Conservation (phyloP, 2,329 filamentous ascomycete species). For the Aspergillus sp. region DNA sequence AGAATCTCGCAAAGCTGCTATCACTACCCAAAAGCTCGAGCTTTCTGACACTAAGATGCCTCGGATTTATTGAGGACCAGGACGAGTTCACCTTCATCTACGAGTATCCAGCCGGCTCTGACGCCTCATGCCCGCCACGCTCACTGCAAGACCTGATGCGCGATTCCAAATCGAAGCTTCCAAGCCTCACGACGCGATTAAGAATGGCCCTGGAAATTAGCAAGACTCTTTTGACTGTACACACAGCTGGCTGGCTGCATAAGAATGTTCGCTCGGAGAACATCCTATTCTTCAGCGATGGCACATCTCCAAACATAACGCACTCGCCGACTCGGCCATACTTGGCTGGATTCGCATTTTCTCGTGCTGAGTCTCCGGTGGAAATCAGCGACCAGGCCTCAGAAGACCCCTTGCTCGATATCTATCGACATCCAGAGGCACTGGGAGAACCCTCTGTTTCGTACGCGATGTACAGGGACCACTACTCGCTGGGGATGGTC, state of each 20-base stretch:
- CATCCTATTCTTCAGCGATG: not conserved
- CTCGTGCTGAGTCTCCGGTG: not conserved
- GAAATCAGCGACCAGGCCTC: not conserved
- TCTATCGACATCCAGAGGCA: not conserved
- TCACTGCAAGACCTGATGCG: no score
- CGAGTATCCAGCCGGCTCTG: not conserved
- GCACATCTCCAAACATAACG: not conserved
- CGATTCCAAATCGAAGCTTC: no score
- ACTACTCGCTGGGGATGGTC: not conserved
- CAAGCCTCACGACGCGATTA: no score
- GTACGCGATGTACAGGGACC: not conserved
- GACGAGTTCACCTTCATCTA: not conserved
- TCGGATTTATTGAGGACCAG: not conserved
- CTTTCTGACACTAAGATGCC: not conserved
- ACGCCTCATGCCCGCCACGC: no score
- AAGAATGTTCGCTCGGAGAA: not conserved
- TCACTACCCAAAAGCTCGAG: not conserved
- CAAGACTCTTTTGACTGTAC: no score
- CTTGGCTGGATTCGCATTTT: not conserved
- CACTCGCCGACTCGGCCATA: not conserved
- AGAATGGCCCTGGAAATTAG: no score
- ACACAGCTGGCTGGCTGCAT: no score
- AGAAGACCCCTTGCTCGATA: not conserved
- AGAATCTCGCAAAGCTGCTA: not conserved
- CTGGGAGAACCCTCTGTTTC: not conserved